Base-by-base conservation (phyloP, 306 rosid genomes). In the Vigna hirtella region DNA sequence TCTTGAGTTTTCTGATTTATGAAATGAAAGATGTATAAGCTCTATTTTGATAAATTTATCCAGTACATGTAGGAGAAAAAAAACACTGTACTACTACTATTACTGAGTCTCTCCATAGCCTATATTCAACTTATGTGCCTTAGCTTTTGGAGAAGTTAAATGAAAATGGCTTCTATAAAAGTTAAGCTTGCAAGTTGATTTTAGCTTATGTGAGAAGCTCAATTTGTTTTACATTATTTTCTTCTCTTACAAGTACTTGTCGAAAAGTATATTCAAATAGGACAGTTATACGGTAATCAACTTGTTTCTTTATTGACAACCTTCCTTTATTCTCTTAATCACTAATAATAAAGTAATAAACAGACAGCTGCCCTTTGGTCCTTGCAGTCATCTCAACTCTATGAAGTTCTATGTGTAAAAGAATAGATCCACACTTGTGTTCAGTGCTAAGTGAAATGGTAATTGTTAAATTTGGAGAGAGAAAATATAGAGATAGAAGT, bases 331-430 rank as follows among this genome's bases (percentile, higher is more conserved):
- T 73, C 15, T 70, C 18, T 70, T 43, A n/a, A 49, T 82, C 51
- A 51, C 36, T 18, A 75, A 43, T 32, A 20, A 62, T 9, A 24
- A 67, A 50, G 74, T 32, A 20, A 24, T 66, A 38, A 73, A 58
- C 61, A 79, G 48, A 51, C 11, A n/a, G n/a, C 20, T 18, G 32
- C 59, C 50, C 26, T 68, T 45, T 47, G 32, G 56, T 77, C 66
- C 74, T 74, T 85, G 49, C 18, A 78, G n/a, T 66, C 40, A 62
- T 51, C 61, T 59, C 70, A 77, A 77, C 45, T 66, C 45, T 32
- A 32, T 72, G 7, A 59, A 59, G 3, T 59, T 67, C 26, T 50
- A 58, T 49, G 38, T 61, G 36, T 62, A 65, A 78, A 47, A 15
- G 36, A 34, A 71, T 49, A n/a, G 32, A 13, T 52, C 53, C 20